phyloP scores from a whole-genome alignment of 257 asterid genomes.

The Gynochthodes officinalis region DNA sequence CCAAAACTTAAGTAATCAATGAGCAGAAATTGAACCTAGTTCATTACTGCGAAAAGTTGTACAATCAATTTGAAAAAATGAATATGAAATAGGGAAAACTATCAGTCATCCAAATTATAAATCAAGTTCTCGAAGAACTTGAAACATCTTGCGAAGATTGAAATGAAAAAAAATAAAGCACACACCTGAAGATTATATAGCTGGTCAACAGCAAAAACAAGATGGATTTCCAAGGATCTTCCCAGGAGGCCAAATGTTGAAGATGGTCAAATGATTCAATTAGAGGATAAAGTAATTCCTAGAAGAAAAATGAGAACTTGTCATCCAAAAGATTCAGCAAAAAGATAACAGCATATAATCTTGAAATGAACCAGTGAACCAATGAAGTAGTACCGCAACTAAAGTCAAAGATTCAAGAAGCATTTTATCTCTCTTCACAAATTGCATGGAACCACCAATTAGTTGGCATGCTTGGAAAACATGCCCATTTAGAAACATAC shows the following conservation, averaged over 20 bases:
- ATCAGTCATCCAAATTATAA: background rate
- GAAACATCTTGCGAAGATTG: background rate
- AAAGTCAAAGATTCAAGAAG: background rate
- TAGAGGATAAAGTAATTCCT: slow-evolving; percentile 83
- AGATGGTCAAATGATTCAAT: slow-evolving; percentile 38
- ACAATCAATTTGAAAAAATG: background rate
- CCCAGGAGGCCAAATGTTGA: slow-evolving; percentile 69
- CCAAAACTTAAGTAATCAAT: background rate
- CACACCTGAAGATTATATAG: slow-evolving; percentile 57
- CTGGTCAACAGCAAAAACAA: slow-evolving; percentile 52
- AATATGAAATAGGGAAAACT: background rate
- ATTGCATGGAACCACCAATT: background rate
- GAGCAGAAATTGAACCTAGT: background rate
- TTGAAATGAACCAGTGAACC: background rate
- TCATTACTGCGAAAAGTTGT: background rate
- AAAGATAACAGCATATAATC: background rate
- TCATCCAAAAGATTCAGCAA: slow-evolving; percentile 15
- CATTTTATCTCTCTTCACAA: background rate
- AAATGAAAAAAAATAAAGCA: slow-evolving; percentile 10
- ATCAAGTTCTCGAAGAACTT: slow-evolving; percentile 3
- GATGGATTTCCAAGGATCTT: slow-evolving; percentile 65
- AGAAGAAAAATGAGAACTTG: slow-evolving; percentile 20
- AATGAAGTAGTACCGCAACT: background rate
- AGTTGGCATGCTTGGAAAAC: background rate
- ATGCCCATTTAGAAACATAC: background rate